Base-by-base conservation (phyloP, 2,329 filamentous ascomycete species). In the Cryphonectria parasitica region DNA sequence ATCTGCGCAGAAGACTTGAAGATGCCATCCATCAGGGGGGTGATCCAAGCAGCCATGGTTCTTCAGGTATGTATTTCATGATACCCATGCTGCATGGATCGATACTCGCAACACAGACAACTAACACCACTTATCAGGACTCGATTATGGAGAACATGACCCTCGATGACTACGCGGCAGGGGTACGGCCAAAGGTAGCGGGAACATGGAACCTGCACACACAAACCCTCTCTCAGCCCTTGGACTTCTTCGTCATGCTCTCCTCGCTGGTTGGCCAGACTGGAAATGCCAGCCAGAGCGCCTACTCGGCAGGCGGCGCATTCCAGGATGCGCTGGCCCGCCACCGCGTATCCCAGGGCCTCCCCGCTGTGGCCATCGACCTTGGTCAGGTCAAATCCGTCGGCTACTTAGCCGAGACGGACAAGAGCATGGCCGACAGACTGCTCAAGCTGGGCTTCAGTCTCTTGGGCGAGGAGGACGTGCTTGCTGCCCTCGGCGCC, bases 21-120 rank as follows among this genome's bases (percentile, higher is more conserved):
- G 31, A 41, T 36, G 66, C 62, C 6, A 36, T 75, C 62, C 78
- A 76, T 83, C 49, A 71, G 78, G 67, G 80, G 83, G 41, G 74
- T 84, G 54, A 71, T 86, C 19, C 83, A 85, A 66, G 77, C 76
- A 1, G 68, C 71, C 25, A 72, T 72, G 71, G 49, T 68, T 34
- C 66, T 72, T 28, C 54, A 58, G 25, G 54, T 58, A 58, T 58
- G 54, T 58, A 10, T 49, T 7, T 17, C 13, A 5, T 17, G 17
- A 3, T 15, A 13, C 5, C 15, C 13, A 43, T 43, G 4, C 36
- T 52, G 45, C 22, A 52, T 52, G 19, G 22, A 52, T 52, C 13
- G 10, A 11, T 39, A 39, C 10, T 39, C 13, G 8, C 36, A 39
- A 13, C n/a, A 56, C 7, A 28, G 8, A 34, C 25, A 58, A 13